Conservation (phyloP, 1,284 basidiomycete species). For the Rhodotorula mucilaginosa region DNA sequence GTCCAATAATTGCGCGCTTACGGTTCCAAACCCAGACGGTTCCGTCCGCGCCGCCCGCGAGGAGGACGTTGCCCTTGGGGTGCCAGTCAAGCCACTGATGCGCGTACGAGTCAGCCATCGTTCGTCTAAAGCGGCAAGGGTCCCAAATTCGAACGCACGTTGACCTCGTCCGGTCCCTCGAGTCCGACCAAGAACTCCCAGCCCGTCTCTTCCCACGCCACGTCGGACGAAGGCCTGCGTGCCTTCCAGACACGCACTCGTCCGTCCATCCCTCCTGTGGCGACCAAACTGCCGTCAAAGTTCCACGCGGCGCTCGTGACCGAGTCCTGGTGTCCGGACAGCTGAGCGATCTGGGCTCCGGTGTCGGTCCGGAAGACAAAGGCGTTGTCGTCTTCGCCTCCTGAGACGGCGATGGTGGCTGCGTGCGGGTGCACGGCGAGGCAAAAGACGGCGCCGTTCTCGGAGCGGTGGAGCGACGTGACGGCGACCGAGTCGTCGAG, state of each 20-base stretch:
- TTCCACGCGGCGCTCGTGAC: conserved; percentile 80
- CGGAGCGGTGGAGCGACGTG: conserved; percentile 49
- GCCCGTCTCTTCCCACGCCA: conserved; percentile 43
- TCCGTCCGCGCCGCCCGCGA: conserved; percentile 88
- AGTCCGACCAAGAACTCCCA: conserved; percentile 89
- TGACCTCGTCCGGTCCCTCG: conserved; percentile 91
- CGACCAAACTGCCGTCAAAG: conserved; percentile 81
- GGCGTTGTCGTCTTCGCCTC: conserved; percentile 92
- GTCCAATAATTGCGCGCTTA: conserved; percentile 49
- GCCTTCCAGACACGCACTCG: conserved; percentile 87
- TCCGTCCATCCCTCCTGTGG: conserved; percentile 97
- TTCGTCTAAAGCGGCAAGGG: neutral
- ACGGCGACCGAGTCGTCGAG: conserved; percentile 48
- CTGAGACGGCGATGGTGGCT: conserved; percentile 79
- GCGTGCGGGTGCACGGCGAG: conserved; percentile 71
- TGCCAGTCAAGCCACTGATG: conserved; percentile 91
- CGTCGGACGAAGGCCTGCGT: conserved; percentile 53
- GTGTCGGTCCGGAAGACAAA: conserved; percentile 89
- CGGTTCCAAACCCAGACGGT: conserved; percentile 99
- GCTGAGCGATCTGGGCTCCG: conserved; percentile 73
- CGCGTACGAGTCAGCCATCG: neutral
- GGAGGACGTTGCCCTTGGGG: conserved; percentile 82
- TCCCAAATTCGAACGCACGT: conserved; percentile 57
- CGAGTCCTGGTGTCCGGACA: conserved; percentile 90
- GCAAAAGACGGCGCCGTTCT: conserved; percentile 66